A percentile compares a stretch with the other conserved stretches of the same genome.
Evolutionary conservation across 1,284 basidiomycete species (phyloP).

Genomic region (Takashimella tepidaria): DNA sequence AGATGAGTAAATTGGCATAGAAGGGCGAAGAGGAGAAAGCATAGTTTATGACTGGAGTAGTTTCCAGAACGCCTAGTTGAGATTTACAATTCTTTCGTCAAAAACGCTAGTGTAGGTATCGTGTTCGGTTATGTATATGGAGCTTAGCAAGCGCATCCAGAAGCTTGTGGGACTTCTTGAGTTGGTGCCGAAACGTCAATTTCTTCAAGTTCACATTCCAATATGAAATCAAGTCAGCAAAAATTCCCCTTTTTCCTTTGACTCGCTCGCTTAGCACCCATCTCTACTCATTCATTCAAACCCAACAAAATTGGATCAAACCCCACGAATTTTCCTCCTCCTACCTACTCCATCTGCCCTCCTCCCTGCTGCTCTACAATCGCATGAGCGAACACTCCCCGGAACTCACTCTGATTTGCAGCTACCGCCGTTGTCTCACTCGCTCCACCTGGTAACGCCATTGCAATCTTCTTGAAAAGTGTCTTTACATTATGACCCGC

Average conservation of each 20-base stretch:
- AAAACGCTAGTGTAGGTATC: no score
- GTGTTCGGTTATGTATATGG: neutral
- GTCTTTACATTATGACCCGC: conserved; percentile 99
- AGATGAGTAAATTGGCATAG: no score
- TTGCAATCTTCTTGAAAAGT: conserved; percentile 96
- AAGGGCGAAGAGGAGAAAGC: no score
- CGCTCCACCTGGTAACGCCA: conserved; percentile 95
- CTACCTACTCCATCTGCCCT: neutral
- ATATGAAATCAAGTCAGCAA: neutral
- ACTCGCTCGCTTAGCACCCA: neutral
- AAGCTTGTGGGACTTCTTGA: conserved; percentile 41
- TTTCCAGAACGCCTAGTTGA: no score
- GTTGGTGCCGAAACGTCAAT: conserved; percentile 45
- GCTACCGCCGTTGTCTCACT: conserved; percentile 60
- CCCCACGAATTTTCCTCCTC: neutral
- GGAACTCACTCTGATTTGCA: conserved; percentile 54
- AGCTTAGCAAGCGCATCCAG: conserved; percentile 43
- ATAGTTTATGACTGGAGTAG: no score
- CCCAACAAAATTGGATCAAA: neutral
- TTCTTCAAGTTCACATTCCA: conserved; percentile 27
- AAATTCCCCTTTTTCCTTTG: neutral
- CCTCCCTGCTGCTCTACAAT: neutral
- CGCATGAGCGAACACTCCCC: no score
- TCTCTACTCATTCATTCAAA: neutral
- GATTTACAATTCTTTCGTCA: no score